Evolutionary conservation across 2,329 filamentous ascomycete genomes (phyloP).

Genomic region (Endoconidiophora polonica): DNA sequence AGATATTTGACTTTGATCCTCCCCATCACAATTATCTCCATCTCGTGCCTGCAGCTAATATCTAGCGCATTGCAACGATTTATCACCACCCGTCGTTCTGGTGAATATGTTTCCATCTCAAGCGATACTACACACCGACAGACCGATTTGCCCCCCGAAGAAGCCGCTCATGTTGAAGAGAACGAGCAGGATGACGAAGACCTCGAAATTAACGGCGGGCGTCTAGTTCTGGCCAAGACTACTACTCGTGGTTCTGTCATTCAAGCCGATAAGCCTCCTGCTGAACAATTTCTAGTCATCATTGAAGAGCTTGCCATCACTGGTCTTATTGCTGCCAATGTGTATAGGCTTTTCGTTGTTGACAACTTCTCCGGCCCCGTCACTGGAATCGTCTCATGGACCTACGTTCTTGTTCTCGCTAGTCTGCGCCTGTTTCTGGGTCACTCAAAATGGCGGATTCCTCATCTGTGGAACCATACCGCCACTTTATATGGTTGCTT

Average conservation of each 20-base stretch:
- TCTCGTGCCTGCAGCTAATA: conserved; percentile 53
- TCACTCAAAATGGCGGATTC: conserved; percentile 48
- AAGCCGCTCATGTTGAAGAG: conserved; percentile 23
- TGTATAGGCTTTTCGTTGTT: conserved; percentile 40
- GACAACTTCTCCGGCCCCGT: conserved; percentile 38
- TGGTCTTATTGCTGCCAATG: conserved; percentile 53
- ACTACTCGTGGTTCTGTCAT: conserved; percentile 47
- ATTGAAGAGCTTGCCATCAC: conserved; percentile 62
- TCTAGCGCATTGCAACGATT: conserved; percentile 20
- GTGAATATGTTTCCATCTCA: conserved; percentile 9
- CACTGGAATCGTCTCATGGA: conserved; percentile 57
- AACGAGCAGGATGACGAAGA: conserved; percentile 41
- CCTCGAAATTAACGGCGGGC: conserved; percentile 40
- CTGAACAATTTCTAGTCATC: conserved; percentile 50
- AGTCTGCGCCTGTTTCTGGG: conserved; percentile 53
- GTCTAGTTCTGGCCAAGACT: conserved; percentile 40
- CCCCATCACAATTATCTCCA: conserved; percentile 51
- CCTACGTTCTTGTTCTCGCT: conserved; percentile 61
- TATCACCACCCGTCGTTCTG: not conserved
- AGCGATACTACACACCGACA: conserved; percentile 23
- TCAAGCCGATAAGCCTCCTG: conserved; percentile 59
- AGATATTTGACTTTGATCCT: conserved; percentile 70
- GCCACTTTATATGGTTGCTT: conserved; percentile 64
- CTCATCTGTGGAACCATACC: conserved; percentile 83
- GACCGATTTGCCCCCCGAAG: conserved; percentile 35